phyloP scores from a whole-genome alignment of 352 stramenopile genomes.

The Blastocystis sp. region DNA sequence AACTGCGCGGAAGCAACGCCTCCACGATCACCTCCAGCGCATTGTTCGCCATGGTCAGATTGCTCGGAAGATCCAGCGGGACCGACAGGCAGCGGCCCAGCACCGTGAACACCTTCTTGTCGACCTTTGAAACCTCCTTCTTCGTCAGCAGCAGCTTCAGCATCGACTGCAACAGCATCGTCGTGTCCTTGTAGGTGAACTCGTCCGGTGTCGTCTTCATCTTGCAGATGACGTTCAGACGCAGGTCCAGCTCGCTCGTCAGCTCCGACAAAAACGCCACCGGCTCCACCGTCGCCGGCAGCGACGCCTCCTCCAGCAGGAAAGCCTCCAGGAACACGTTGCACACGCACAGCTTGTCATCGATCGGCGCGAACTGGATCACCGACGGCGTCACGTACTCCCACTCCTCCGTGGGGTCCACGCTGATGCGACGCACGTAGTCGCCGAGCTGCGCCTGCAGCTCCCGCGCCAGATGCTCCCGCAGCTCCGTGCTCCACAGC shows the following conservation, averaged over 20 bases:
- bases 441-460: background rate
- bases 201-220: background rate
- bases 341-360: conserved; percentile 13
- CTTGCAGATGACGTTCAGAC: background rate
- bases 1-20: background rate
- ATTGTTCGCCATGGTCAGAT: background rate
- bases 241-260: background rate
- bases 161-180: background rate
- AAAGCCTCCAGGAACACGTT: conserved; percentile 41
- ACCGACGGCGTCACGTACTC: background rate
- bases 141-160: conserved; percentile 11
- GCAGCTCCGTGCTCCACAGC: background rate
- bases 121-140: conserved; percentile 17
- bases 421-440: background rate
- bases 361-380: conserved; percentile 3
- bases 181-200: background rate
- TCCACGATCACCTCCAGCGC: background rate
- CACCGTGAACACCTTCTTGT: background rate
- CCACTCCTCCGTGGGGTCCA: background rate
- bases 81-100: background rate
- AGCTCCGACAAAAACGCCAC: background rate
- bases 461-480: background rate
- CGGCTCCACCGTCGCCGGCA: background rate
- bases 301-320: background rate
- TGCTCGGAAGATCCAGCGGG: background rate